Evolutionary conservation across 2,329 filamentous ascomycete species (phyloP).

Genomic region (Xylaria sp.): DNA sequence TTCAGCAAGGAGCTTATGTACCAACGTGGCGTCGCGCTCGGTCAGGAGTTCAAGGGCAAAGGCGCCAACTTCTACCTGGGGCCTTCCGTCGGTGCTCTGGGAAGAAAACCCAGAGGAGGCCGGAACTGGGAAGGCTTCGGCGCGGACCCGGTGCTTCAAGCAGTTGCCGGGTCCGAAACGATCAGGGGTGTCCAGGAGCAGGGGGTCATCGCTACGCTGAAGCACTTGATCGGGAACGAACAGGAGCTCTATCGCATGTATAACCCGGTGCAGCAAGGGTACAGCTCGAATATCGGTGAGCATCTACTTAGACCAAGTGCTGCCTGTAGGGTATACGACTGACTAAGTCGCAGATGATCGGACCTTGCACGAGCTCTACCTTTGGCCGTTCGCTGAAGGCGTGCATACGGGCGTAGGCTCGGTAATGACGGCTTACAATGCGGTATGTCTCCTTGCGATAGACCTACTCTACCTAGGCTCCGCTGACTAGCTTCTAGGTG

Average conservation of each 20-base stretch:
- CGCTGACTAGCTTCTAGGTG: slow-evolving; percentile 46
- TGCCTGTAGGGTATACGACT: not conserved
- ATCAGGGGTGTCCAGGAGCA: slow-evolving; percentile 60
- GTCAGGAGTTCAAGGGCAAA: slow-evolving; percentile 73
- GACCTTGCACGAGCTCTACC: slow-evolving; percentile 69
- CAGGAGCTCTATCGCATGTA: slow-evolving; percentile 58
- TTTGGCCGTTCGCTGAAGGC: slow-evolving; percentile 79
- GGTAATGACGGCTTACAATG: slow-evolving; percentile 83
- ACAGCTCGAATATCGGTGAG: slow-evolving; percentile 69
- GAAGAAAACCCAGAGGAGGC: slow-evolving; percentile 72
- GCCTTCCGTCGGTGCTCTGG: slow-evolving; percentile 70
- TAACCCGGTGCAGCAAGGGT: slow-evolving; percentile 52
- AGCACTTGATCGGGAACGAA: slow-evolving; percentile 61
- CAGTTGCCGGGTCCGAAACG: slow-evolving; percentile 51
- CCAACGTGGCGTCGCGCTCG: slow-evolving; percentile 67
- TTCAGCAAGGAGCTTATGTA: slow-evolving; percentile 75
- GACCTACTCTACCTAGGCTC: not conserved
- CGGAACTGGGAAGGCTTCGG: slow-evolving; percentile 79
- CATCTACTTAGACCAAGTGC: not conserved
- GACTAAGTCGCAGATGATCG: slow-evolving; percentile 33
- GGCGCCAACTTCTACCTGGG: slow-evolving; percentile 73
- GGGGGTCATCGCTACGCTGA: slow-evolving; percentile 59
- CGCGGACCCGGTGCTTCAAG: slow-evolving; percentile 67
- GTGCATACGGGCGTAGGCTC: slow-evolving; percentile 76
- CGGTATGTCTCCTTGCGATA: slow-evolving; percentile 38